Base-by-base conservation (phyloP, 1,284 basidiomycete species). In the Earliella scabrosa region DNA sequence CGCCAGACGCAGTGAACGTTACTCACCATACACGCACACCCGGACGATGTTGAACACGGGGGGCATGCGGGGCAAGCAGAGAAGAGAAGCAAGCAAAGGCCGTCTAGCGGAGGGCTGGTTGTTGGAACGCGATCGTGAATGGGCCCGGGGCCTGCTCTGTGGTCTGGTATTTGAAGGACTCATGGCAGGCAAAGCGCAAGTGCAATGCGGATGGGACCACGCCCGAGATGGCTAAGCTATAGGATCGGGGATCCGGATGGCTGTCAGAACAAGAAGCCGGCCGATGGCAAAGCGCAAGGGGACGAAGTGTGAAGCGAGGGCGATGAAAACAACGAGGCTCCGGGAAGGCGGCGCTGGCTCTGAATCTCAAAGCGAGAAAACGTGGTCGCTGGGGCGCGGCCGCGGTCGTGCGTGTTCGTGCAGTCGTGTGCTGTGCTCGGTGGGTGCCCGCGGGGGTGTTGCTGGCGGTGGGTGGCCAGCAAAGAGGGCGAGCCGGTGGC, bases 41-140 rank as follows among this genome's bases (percentile, higher is more conserved):
- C 88, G 79, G 64, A 87, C 74, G 61, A 83, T 82, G 71, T 84
- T 88, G 78, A 91, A 90, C 60, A 75, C 71, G 34, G 78, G 75
- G 56, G 80, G 80, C 78, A 82, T 81, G 56, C 68, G 63, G 40
- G 67, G 67, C 53, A 63, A 53, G 47, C 63, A 63, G 60, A 64
- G 64, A 56, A 68, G 62, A 43, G 59, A 59, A 58, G 65, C 56
- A 66, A 66, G 59, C 60, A 61, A 45, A 58, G 60, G 67, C 59
- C 56, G 66, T 58, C 58, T 64, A 54, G 59, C 47, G 45, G 61
- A 39, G 21, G 60, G 18, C 24, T 54, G 40, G 40, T 54, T 55
- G 54, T 57, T 59, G 49, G 67, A 50, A 56, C 65, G 68, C 60
- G 71, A 68, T 61, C 66, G 67, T 52, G 68, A 66, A 45, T 65